Conservation (phyloP, 257 asterid species). For the Solanum peruvianum region DNA sequence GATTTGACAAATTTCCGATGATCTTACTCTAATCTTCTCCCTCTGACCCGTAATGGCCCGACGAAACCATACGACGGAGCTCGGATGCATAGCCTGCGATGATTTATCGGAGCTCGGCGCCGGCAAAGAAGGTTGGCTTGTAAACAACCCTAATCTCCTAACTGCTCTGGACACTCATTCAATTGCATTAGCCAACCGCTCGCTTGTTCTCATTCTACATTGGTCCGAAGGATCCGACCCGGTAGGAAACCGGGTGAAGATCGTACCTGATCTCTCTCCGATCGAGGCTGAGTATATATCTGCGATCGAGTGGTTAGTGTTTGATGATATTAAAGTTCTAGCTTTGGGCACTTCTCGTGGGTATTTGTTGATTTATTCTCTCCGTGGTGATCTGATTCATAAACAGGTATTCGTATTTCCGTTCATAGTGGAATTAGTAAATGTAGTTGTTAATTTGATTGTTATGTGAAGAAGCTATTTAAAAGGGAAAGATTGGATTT, state of each 20-base stretch:
- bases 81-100: slow-evolving; percentile 64
- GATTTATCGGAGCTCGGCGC: slow-evolving; percentile 70
- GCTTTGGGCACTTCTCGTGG: slow-evolving; percentile 88
- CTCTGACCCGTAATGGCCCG: slow-evolving; percentile 41
- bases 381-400: slow-evolving; percentile 68
- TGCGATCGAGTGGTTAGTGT: slow-evolving; percentile 80
- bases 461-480: background rate
- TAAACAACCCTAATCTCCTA: slow-evolving; percentile 50
- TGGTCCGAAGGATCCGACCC: slow-evolving; percentile 46
- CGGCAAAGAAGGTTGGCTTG: slow-evolving; percentile 90
- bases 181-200: slow-evolving; percentile 67
- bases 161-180: slow-evolving; percentile 69
- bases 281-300: slow-evolving; percentile 69
- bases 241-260: slow-evolving; percentile 32
- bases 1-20: background rate
- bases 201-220: slow-evolving; percentile 45
- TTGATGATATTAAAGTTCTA: slow-evolving; percentile 54
- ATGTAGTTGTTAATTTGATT: background rate
- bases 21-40: background rate
- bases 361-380: slow-evolving; percentile 57
- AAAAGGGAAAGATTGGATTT: background rate
- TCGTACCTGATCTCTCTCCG: slow-evolving; percentile 74
- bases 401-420: slow-evolving; percentile 42
- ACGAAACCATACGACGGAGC: slow-evolving; percentile 63
- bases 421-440: background rate